Base-by-base conservation (phyloP, 257 asterid genomes). In the Prunella vulgaris region DNA sequence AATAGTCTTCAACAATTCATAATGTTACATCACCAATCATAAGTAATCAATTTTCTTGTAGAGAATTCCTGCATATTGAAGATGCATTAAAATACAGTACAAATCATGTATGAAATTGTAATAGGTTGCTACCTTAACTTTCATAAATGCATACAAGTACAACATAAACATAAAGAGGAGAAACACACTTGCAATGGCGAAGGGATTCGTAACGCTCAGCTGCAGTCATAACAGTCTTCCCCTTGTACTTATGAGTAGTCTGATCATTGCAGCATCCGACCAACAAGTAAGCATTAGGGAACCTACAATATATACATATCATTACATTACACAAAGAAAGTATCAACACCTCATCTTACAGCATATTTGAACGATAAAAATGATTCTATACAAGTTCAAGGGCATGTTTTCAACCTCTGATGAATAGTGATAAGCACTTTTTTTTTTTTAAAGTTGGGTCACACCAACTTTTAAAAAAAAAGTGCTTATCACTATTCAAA, bases 191-290 rank as follows among this genome's bases (percentile, higher is more conserved):
- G 96, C 96, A 87, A 58, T 89, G 96, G 25, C 92, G 89, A 54
- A 89, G 84, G 60, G 96, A 87, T 77, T 89, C 96, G 51, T 84
- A 87, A 14, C 95, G 89, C 80, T 89, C 96, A 38, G 35, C 22
- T 10, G 81, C 95, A 20, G 74, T 85, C 95, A 89, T 89, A 38
- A 89, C 95, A 57, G 95, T 89, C 80, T 87, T 87, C 2, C 95
- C 96, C 87, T 89, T 89, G 78, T 46, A 85, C 74, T 78, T 87
- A 80, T 87, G 90, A 2, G 96, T 89, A 37, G 81, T 63, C 64
- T 84, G 92, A 66, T 85, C 90, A 35, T 84, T 89, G 85, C 95
- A 89, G 74, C 92, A 84, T 71, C 96, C 95, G 54, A 89, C 96
- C 66, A 90, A 90, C 71, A 90, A 82, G 66, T 80, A 84, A 27